Conservation (phyloP, 257 asterid genomes). For the Penstemon newberryi region DNA sequence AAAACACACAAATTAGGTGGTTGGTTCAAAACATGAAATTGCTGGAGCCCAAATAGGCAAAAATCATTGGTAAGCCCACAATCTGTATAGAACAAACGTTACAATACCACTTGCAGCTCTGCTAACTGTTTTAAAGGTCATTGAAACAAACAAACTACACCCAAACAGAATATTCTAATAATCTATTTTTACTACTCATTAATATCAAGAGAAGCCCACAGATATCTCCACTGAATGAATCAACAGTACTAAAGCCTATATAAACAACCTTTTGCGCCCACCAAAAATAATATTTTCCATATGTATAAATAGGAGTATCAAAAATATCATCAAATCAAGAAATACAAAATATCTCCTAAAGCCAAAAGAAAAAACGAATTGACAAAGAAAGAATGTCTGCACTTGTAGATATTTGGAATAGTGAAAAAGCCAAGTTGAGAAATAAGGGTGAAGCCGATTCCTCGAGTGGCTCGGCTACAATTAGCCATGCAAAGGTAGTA, state of each 20-base stretch:
- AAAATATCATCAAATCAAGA: slow-evolving; percentile 1
- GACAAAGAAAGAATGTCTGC: slow-evolving; percentile 26
- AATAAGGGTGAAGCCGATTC: slow-evolving; percentile 26
- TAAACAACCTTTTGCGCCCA: slow-evolving; percentile 12
- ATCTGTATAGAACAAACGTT: neutral
- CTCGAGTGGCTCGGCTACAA: slow-evolving; percentile 13
- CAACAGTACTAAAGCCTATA: neutral
- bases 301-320: neutral
- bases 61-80: neutral
- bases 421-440: slow-evolving; percentile 32
- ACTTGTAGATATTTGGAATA: slow-evolving; percentile 42
- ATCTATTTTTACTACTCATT: neutral
- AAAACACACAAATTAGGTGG: too few species aligned
- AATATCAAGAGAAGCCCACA: neutral
- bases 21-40: too few species aligned
- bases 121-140: neutral
- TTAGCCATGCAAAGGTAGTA: slow-evolving; percentile 4
- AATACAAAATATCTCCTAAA: neutral
- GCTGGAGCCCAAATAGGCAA: neutral
- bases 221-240: neutral
- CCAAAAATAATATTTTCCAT: neutral
- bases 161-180: neutral
- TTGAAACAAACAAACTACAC: neutral
- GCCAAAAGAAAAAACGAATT: neutral
- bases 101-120: neutral